A percentile compares a stretch with the other conserved stretches of the same genome.
phyloP scores from a whole-genome alignment of 495 filamentous ascomycete genomes.

The Baudoinia panamericana region DNA sequence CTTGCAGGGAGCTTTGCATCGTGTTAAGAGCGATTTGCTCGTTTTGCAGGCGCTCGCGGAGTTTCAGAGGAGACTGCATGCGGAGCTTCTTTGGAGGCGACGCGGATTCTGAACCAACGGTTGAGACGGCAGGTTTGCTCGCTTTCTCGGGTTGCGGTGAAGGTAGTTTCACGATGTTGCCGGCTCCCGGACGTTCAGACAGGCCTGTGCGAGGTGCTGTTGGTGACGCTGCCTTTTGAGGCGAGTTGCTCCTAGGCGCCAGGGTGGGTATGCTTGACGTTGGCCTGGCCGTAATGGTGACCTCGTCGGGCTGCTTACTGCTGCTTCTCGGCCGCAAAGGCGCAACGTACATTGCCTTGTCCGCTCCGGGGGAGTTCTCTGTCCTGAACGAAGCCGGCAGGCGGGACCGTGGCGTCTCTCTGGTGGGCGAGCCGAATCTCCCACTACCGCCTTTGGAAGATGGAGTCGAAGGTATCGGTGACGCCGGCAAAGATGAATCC shows the following conservation, averaged over 20 bases:
- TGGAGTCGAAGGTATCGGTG: conserved; percentile 19
- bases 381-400: conserved; percentile 22
- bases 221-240: conserved; percentile 6
- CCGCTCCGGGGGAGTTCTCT: conserved; percentile 27
- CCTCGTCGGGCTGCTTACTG: conserved; percentile 36
- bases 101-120: neutral
- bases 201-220: conserved; percentile 28
- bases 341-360: conserved; percentile 6
- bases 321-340: conserved; percentile 16
- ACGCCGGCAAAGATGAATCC: conserved; percentile 19
- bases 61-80: conserved; percentile 82
- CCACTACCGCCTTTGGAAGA: conserved; percentile 20
- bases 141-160: conserved; percentile 13
- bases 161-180: conserved; percentile 26
- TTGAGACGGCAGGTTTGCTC: neutral
- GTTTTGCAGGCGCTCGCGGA: conserved; percentile 73
- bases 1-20: conserved; percentile 53
- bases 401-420: conserved; percentile 12
- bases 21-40: conserved; percentile 61
- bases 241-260: conserved; percentile 10
- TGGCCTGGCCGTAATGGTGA: conserved; percentile 20
- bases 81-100: conserved; percentile 50
- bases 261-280: conserved; percentile 40
- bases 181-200: conserved; percentile 38
- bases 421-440: conserved; percentile 20